Conservation (phyloP, 2,329 filamentous ascomycete species). For the Alternaria postmessia region DNA sequence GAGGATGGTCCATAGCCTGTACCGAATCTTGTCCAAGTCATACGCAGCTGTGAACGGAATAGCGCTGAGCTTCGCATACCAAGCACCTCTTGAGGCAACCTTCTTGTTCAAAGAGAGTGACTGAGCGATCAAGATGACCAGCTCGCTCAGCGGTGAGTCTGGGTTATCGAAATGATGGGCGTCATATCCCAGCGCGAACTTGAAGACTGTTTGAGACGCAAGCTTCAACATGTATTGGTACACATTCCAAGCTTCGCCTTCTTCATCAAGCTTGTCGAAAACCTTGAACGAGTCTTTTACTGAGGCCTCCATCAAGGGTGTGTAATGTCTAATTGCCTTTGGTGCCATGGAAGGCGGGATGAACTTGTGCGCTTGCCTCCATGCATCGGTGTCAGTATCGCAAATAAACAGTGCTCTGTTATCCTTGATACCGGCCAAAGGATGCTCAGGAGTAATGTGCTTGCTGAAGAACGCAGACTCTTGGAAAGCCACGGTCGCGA, state of each 20-base stretch:
- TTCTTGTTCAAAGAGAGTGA: conserved; percentile 23
- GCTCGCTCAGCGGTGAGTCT: conserved; percentile 13
- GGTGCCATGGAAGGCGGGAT: conserved; percentile 22
- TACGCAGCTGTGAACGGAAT: conserved; percentile 17
- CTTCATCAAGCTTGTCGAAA: conserved; percentile 25
- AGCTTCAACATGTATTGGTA: conserved; percentile 29
- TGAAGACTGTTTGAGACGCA: conserved; percentile 18
- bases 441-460: conserved; percentile 17
- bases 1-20: conserved; percentile 9
- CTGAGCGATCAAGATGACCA: conserved; percentile 19
- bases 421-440: conserved; percentile 18
- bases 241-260: conserved; percentile 23
- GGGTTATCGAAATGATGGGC: conserved; percentile 19
- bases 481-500: conserved; percentile 19
- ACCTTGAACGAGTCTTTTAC: conserved; percentile 25
- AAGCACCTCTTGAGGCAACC: conserved; percentile 17
- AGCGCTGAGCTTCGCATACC: conserved; percentile 20
- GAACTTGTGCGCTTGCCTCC: conserved; percentile 21
- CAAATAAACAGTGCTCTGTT: conserved; percentile 18
- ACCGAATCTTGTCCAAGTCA: conserved; percentile 13
- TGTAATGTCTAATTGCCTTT: conserved; percentile 22
- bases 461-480: conserved; percentile 24
- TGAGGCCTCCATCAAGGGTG: conserved; percentile 18
- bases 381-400: conserved; percentile 22
- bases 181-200: conserved; percentile 20